Evolutionary conservation across 805 yeast species (phyloP).

Genomic region (Starmerella khaoyaiensis): DNA sequence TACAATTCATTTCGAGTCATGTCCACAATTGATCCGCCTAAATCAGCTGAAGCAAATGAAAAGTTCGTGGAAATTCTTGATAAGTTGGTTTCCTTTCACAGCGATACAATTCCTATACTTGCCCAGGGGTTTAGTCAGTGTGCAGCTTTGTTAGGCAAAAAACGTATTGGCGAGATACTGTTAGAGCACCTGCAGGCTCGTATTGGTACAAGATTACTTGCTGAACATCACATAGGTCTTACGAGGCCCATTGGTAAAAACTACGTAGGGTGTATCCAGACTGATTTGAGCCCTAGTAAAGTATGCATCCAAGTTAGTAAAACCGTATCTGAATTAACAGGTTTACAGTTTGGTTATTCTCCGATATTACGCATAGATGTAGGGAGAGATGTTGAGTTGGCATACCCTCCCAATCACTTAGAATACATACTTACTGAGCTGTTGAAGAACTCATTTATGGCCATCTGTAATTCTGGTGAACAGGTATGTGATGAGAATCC

Average conservation of each 20-base stretch:
- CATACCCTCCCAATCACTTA: slow-evolving; percentile 76
- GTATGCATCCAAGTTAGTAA: slow-evolving; percentile 53
- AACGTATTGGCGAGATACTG: slow-evolving; percentile 47
- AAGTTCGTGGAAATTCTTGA: slow-evolving; percentile 41
- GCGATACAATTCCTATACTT: slow-evolving; percentile 69
- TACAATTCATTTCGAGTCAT: slow-evolving; percentile 50
- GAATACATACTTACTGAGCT: slow-evolving; percentile 82
- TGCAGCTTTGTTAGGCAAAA: slow-evolving; percentile 30
- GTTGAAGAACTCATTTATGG: slow-evolving; percentile 74
- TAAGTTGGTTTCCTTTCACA: slow-evolving; percentile 57
- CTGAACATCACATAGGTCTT: slow-evolving; percentile 69
- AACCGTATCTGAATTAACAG: slow-evolving; percentile 70
- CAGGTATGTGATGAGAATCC: slow-evolving; percentile 33
- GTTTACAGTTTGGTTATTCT: slow-evolving; percentile 67
- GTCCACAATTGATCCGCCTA: slow-evolving; percentile 33
- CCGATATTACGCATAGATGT: slow-evolving; percentile 48
- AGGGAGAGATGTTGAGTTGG: slow-evolving; percentile 48
- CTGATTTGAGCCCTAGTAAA: slow-evolving; percentile 48
- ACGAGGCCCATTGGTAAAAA: slow-evolving; percentile 36
- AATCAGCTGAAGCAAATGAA: slow-evolving; percentile 41
- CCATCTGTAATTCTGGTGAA: slow-evolving; percentile 54
- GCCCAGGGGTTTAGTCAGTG: slow-evolving; percentile 76
- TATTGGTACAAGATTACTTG: slow-evolving; percentile 72
- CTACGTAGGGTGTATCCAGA: slow-evolving; percentile 55
- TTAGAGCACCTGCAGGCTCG: slow-evolving; percentile 71